phyloP scores from a whole-genome alignment of 2,329 filamentous ascomycete species.

The Penicillium sp. region DNA sequence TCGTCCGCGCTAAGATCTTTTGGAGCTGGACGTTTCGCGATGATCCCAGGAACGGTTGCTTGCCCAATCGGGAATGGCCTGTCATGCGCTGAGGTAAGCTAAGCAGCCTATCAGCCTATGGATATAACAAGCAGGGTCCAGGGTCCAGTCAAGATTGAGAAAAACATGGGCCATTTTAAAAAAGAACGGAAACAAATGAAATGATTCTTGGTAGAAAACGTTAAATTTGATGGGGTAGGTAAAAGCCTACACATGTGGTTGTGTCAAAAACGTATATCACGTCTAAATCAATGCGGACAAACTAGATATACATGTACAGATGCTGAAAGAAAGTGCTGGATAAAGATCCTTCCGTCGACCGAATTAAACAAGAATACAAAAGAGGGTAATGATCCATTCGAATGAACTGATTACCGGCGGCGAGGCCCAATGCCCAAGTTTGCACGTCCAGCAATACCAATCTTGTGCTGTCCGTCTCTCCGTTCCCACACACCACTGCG shows the following conservation, averaged over 20 bases:
- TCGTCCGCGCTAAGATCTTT: background rate
- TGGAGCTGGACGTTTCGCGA: background rate
- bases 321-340: slow-evolving; percentile 12
- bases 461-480: slow-evolving; percentile 74
- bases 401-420: slow-evolving; percentile 21
- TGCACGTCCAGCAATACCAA: slow-evolving; percentile 73
- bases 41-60: slow-evolving; percentile 16
- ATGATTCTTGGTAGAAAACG: background rate
- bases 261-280: background rate
- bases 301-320: slow-evolving; percentile 22
- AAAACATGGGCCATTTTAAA: background rate
- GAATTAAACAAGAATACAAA: background rate
- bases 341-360: background rate
- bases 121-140: slow-evolving; percentile 11
- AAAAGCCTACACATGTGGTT: background rate
- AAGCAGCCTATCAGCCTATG: slow-evolving; percentile 6
- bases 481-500: slow-evolving; percentile 81
- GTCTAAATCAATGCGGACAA: slow-evolving; percentile 11
- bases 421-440: slow-evolving; percentile 55
- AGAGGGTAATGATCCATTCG: background rate
- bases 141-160: background rate
- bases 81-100: slow-evolving; percentile 15
- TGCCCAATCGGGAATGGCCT: slow-evolving; percentile 13
- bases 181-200: background rate
- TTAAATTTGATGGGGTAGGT: background rate